A percentile compares a stretch with the other conserved stretches of the same genome.
phyloP scores from a whole-genome alignment of 1,139 yeast genomes.

The Blastobotrys indianensis region DNA sequence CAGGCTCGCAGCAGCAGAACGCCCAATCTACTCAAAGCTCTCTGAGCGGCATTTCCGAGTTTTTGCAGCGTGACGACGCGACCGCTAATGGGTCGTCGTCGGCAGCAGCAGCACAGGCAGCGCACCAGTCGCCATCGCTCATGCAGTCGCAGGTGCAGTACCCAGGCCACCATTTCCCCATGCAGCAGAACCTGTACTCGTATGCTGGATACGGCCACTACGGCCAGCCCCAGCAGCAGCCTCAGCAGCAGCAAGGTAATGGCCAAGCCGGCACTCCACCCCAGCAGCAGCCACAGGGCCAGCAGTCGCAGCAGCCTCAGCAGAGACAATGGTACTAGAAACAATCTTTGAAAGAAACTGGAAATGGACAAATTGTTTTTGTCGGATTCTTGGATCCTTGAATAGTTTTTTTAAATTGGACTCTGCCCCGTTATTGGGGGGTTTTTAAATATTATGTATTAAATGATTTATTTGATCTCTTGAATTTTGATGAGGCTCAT shows the following conservation, averaged over 20 bases:
- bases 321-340: conserved; percentile 3
- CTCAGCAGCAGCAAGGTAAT: conserved; percentile 12
- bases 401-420: not conserved
- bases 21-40: conserved; percentile 18
- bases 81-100: conserved; percentile 17
- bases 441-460: not conserved
- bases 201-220: conserved; percentile 32
- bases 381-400: not conserved
- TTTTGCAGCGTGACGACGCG: conserved; percentile 30
- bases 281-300: conserved; percentile 2
- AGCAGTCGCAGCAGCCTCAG: not conserved
- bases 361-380: not conserved
- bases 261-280: too few relatives aligned
- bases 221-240: conserved; percentile 17
- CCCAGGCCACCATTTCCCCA: conserved; percentile 20
- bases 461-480: not conserved
- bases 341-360: not conserved
- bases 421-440: not conserved
- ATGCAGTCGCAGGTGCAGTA: conserved; percentile 21
- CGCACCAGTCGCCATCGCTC: conserved; percentile 15
- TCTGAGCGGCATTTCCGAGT: conserved; percentile 31
- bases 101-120: conserved; percentile 25
- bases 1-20: conserved; percentile 16
- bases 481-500: too few relatives aligned
- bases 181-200: conserved; percentile 29